Evolutionary conservation across 176 grass and related monocot species (phyloP).

Genomic region (Oryza rufipogon): DNA sequence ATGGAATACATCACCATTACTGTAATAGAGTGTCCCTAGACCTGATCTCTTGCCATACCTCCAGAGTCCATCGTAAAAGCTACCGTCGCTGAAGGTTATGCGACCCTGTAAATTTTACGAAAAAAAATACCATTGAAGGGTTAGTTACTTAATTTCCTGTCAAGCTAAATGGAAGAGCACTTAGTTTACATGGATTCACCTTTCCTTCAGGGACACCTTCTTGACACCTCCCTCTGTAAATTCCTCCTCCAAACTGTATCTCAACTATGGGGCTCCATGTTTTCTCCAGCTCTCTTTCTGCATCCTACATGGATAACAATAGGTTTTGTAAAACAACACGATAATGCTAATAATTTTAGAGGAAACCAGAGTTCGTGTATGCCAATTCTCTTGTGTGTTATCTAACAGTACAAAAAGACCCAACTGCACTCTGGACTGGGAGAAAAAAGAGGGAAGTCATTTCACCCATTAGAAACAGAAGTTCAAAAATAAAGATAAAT

Average conservation of each 20-base stretch:
- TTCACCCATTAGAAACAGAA: neutral
- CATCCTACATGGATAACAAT: constrained; percentile 58
- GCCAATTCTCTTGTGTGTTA: constrained; percentile 6
- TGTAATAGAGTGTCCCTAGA: constrained; percentile 82
- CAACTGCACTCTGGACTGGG: neutral
- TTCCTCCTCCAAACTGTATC: constrained; percentile 83
- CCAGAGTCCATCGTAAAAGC: constrained; percentile 96
- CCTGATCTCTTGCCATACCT: constrained; percentile 92
- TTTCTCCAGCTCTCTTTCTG: constrained; percentile 91
- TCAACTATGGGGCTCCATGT: constrained; percentile 85
- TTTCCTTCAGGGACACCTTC: constrained; percentile 98
- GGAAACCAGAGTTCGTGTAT: neutral
- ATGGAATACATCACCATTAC: constrained; percentile 94
- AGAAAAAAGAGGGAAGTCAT: neutral
- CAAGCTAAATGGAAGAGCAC: constrained; percentile 16
- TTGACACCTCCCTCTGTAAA: constrained; percentile 88
- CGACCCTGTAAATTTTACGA: constrained; percentile 56
- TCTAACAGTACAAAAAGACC: constrained; percentile 10
- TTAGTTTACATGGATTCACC: constrained; percentile 43
- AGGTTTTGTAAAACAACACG: neutral
- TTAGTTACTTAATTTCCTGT: neutral
- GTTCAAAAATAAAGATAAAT: neutral
- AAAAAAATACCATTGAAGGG: neutral
- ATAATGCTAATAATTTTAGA: neutral
- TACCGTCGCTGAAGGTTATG: constrained; percentile 70